Base-by-base conservation (phyloP, 345 rosid genomes). In the Hibiscus trionum region DNA sequence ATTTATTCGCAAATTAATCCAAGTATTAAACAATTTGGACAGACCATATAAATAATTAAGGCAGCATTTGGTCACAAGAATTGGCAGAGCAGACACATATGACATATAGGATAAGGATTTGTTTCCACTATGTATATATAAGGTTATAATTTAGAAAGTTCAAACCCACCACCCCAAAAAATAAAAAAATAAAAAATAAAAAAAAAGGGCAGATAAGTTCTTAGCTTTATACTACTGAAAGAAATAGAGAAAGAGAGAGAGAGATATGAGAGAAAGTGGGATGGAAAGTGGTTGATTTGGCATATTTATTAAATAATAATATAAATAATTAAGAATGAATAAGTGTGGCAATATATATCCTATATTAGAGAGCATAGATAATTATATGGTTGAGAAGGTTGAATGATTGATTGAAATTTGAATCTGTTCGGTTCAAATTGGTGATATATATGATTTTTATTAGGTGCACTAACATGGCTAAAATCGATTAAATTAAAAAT, bases 71-170 rank as follows among this genome's bases (percentile, higher is more conserved):
- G 24, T 21, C 53, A 53, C 9, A 44, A 21, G 17, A 42, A 19
- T 65, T 42, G 53, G 69, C 53, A 42, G 69, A 17, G 69, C 24
- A 35, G 47, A 16, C 26, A 62, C 46, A 42, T 42, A 42, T 42
- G 46, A 42, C 46, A 42, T 42, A 42, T 39, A 39, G 69, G 53
- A 65, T 65, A 65, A 65, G 69, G 69, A 42, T 65, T 65, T 65
- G 17, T 21, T 35, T 42, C 69, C 69, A 39, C 29, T 5, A 49
- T 37, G 26, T 37, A 63, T 3, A 63, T 3, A 11, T 39, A n/a
- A 63, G 66, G 14, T 64, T 64, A 64, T 27, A 39, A 47, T 31
- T 26, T 66, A 15, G 21, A 66, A 66, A 24, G 35, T 26, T 24
- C 21, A 66, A 65, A 21, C 37, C 70, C 70, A 21, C 56, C 70